Evolutionary conservation across 73 alveolate genomes (phyloP), one percentile per base, ranked within the genome.

Genomic region (Paramecium biaurelia): DNA sequence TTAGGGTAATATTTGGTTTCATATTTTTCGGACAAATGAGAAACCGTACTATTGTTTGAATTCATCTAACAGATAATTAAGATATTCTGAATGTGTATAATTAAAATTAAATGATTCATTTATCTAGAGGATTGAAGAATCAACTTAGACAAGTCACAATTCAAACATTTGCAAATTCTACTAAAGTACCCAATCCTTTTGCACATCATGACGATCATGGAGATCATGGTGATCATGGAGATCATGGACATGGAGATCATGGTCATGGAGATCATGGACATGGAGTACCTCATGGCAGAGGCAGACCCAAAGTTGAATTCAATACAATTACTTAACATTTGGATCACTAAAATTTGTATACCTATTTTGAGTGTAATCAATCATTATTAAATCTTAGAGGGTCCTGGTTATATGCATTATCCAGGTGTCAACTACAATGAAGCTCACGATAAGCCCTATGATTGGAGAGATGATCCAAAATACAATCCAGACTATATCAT

Each of bases 401-500:
- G 90, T 38, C 90, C 90, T 30, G 90, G 90, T 5, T 47, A 79
- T n/a, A 79, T 79, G 90, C 7, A 79, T 30, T 79, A 79, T 21
- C 76, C 70, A 79, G 90, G 90, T 21, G 90, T 79, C 32, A 41
- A 79, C 12, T 79, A 79, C 23, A 26, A 47, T 43, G 47, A 32
- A 45, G 74, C 70, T 23, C 90, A 79, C 43, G 70, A 53, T 11
- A 79, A 79, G n/a, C 76, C 70, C 23, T 89, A 89, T 70, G 94
- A 89, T 70, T 89, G 94, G 94, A 89, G 94, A 53, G 94, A 89
- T 70, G 94, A 89, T 41, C 94, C 94, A 11, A 68, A 70, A 42
- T 76, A 58, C 57, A 89, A 89, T 70, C 74, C 79, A 12, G 94
- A 89, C 42, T 38, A 57, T 15, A 82, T 32, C 12, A 57, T 30